Evolutionary conservation across 768 basidiomycete species (phyloP), one percentile per base, ranked within the genome.

Genomic region (Cystofilobasidium macerans): DNA sequence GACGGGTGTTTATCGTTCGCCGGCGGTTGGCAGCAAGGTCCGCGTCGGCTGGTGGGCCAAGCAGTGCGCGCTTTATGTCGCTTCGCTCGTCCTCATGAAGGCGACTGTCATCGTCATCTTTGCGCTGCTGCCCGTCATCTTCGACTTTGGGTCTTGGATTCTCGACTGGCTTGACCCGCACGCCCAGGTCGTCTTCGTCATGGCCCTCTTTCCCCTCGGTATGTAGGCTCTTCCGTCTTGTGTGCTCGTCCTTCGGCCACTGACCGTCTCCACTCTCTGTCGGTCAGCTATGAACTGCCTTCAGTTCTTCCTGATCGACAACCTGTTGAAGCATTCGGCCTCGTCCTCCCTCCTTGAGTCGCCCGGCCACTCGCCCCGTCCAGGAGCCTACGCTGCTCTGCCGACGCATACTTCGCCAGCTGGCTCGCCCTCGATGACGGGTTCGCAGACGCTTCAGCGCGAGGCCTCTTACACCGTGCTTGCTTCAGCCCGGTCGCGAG

Each of bases 201-300:
- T 51, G 16, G 45, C 48, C 30, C 30, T 53, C 24, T 64, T 42
- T 26, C 62, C 38, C 32, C 33, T 30, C 3, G 51, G 28, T 54
- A 20, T 45, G 60, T 61, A 35, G 30, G 24, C 32, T n/a, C 53
- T 12, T 20, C 6, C 43, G 33, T 8, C 26, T 28, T n/a, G 9
- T 47, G 11, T 18, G 35, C 13, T n/a, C 14, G 32, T 33, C 4
- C 26, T 11, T 32, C 18, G 14, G 12, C 30, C 11, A 45, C 43
- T 45, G 0, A 35, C 45, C 28, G 1, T 16, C 61, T 38, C 8
- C 22, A 30, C 3, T 43, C 26, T 2, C 24, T 24, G 20, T 33
- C 38, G 24, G 26, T 7, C 56, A 64, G 64, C 61, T 30, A 67
- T 67, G 65, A 67, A 67, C 65, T 28, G 56, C 53, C 48, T 67